Evolutionary conservation across 345 rosid species (phyloP).

Genomic region (Mallotus nudiflorus): DNA sequence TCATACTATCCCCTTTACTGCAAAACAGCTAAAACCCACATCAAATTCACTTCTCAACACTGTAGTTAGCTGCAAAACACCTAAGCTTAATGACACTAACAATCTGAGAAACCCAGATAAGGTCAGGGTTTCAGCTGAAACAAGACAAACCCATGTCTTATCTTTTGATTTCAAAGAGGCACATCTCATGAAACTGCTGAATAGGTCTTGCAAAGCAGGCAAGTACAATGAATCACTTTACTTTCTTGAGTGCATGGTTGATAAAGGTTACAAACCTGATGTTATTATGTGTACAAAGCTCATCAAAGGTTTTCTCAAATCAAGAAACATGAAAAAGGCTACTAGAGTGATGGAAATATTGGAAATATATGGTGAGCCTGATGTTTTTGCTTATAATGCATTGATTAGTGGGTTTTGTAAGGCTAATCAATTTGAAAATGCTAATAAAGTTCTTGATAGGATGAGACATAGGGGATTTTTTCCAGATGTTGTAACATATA

Average conservation of each 20-base stretch:
- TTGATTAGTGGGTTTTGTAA: conserved; percentile 84
- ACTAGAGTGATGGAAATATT: conserved; percentile 70
- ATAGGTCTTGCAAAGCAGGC: conserved; percentile 57
- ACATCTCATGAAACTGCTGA: conserved; percentile 57
- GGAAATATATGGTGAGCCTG: conserved; percentile 69
- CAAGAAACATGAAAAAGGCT: conserved; percentile 57
- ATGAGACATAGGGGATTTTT: conserved; percentile 66
- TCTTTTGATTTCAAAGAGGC: conserved; percentile 58
- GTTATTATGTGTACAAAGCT: conserved; percentile 77
- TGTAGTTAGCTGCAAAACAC: conserved; percentile 25
- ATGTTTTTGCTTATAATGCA: conserved; percentile 77
- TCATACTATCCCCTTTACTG: conserved; percentile 23
- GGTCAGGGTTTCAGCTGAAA: conserved; percentile 33
- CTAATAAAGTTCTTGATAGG: conserved; percentile 57
- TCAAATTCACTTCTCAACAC: conserved; percentile 28
- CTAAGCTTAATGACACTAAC: conserved; percentile 3
- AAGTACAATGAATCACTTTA: conserved; percentile 64
- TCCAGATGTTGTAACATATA: conserved; percentile 79
- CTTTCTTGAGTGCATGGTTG: conserved; percentile 66
- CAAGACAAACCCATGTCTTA: conserved; percentile 44
- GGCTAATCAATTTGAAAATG: conserved; percentile 58
- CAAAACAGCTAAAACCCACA: conserved; percentile 31
- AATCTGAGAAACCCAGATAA: conserved; percentile 22
- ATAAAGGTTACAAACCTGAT: conserved; percentile 63
- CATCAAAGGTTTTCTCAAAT: conserved; percentile 63